phyloP scores from a whole-genome alignment of 2,329 filamentous ascomycete species.

The Fusarium palustre region DNA sequence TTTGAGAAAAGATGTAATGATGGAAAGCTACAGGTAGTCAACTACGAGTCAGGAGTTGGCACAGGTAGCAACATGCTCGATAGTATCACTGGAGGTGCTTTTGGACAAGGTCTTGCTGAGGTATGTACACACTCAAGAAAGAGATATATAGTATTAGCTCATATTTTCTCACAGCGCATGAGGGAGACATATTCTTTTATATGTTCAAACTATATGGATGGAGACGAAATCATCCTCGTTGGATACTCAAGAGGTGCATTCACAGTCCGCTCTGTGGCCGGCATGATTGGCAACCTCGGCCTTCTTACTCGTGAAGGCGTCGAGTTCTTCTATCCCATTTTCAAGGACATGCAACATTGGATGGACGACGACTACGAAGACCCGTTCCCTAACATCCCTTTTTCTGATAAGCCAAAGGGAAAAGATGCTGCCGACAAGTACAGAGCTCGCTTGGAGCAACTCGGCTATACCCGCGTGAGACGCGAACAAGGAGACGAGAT shows the following conservation, averaged over 20 bases:
- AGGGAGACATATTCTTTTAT: constrained; percentile 72
- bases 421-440: constrained; percentile 57
- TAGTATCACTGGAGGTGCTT: constrained; percentile 64
- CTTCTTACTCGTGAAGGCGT: constrained; percentile 65
- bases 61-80: constrained; percentile 64
- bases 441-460: constrained; percentile 58
- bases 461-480: constrained; percentile 58
- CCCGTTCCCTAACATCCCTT: constrained; percentile 60
- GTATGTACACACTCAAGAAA: constrained; percentile 46
- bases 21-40: constrained; percentile 67
- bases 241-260: constrained; percentile 71
- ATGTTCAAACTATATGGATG: constrained; percentile 69
- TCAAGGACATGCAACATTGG: constrained; percentile 69
- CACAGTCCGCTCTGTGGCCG: constrained; percentile 67
- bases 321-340: constrained; percentile 66
- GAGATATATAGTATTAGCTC: background rate
- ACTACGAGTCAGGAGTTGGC: constrained; percentile 71
- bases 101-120: constrained; percentile 66
- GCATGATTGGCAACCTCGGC: constrained; percentile 64
- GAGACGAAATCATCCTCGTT: constrained; percentile 67
- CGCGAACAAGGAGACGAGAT: constrained; percentile 55
- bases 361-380: constrained; percentile 59
- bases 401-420: constrained; percentile 62
- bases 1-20: constrained; percentile 64
- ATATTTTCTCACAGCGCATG: constrained; percentile 56